Base-by-base conservation (phyloP, 1,139 yeast species). In the Insectozyma bohioensis region DNA sequence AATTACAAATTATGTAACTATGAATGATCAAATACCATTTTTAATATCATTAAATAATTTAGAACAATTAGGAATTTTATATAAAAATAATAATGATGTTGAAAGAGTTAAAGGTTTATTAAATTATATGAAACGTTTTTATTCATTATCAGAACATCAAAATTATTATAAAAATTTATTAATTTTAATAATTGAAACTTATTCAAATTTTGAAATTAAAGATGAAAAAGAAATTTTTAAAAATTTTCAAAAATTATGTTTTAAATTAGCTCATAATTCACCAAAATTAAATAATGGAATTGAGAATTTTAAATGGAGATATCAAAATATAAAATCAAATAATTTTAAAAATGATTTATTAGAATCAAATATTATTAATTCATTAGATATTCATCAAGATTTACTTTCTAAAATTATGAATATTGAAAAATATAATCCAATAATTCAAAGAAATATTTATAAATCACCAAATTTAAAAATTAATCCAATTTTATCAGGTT, bases 111-210 rank as follows among this genome's bases (percentile, higher is more conserved):
- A 52, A 9, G 71, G 72, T 0, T 31, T 67, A 12, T 26, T 58
- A 6, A 48, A 44, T 8, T 68, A 67, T 41, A 65, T 67, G 46
- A 59, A 62, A 40, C 43, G 70, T 25, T 68, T 57, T 39, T 67
- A 65, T 45, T 67, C 73, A 0, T 56, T 57, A 29, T 15, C 12
- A 10, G 19, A 24, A 9, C 23, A 31, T 16, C 45, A 49, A 12
- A 54, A 60, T n/a, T 48, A 54, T 1, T 66, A 56, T 36, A 58
- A 58, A 34, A 30, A 56, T 1, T 45, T 68, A 18, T 42, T 48
- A 18, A 49, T 60, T 0, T 42, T 54, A 3, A 40, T 52, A 17
- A 61, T 68, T 5, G 74, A 68, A 43, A 52, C 64, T 0, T 51
- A 54, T 27, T 51, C 70, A 25, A 51, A 61, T 33, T 33, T 56